A percentile compares a stretch with the other conserved stretches of the same genome.
phyloP scores from a whole-genome alignment of 208 protist species.

The Trypanosoma vivax region DNA sequence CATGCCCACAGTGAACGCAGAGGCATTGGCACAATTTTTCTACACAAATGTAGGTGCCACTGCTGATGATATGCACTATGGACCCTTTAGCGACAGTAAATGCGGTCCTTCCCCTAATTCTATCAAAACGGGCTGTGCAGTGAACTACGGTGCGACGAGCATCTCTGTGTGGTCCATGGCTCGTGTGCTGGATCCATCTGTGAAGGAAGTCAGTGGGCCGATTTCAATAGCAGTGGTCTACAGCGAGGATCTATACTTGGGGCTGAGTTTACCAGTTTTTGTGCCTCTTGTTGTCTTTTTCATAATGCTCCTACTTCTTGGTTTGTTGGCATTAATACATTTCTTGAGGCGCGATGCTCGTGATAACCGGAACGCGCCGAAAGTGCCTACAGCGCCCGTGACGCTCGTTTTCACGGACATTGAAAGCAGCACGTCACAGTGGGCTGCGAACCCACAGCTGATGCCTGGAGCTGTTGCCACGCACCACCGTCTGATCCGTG shows the following conservation, averaged over 20 bases:
- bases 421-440: conserved; percentile 71
- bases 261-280: conserved; percentile 9
- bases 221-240: conserved; percentile 36
- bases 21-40: conserved; percentile 13
- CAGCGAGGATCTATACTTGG: neutral
- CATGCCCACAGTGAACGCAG: conserved; percentile 13
- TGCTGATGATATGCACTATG: conserved; percentile 22
- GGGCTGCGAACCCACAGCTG: conserved; percentile 37
- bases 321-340: neutral
- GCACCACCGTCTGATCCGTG: conserved; percentile 57
- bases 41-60: conserved; percentile 17
- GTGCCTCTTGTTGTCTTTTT: conserved; percentile 19
- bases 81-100: conserved; percentile 11
- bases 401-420: conserved; percentile 78
- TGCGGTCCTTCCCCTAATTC: neutral
- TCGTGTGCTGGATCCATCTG: conserved; percentile 21
- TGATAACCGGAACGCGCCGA: conserved; percentile 42
- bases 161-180: conserved; percentile 27
- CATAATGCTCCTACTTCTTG: conserved; percentile 1
- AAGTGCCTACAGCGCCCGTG: conserved; percentile 27
- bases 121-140: neutral
- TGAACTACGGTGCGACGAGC: conserved; percentile 45
- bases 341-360: conserved; percentile 22
- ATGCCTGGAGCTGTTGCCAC: conserved; percentile 53
- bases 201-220: neutral